A percentile compares a stretch with the other conserved stretches of the same genome.
Evolutionary conservation across 1,284 basidiomycete species (phyloP).

Genomic region (Melanopsichium pennsylvanicum): DNA sequence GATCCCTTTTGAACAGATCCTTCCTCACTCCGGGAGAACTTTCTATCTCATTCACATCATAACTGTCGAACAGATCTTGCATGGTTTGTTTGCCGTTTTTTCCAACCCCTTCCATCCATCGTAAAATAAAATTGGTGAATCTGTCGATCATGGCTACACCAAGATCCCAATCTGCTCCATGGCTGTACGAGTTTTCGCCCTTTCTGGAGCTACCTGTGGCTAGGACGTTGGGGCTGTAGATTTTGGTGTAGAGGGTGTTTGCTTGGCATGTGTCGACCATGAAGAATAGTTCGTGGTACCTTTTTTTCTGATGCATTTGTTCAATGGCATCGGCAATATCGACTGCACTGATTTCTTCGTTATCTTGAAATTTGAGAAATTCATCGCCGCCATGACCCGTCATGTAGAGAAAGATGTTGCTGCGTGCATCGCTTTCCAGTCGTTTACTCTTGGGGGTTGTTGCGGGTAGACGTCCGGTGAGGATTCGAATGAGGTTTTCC

Average conservation of each 20-base stretch:
- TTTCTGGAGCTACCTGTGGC: slow-evolving; percentile 88
- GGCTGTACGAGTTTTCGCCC: slow-evolving; percentile 95
- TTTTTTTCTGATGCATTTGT: slow-evolving; percentile 96
- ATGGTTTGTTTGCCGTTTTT: slow-evolving; percentile 84
- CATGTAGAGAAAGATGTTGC: slow-evolving; percentile 97
- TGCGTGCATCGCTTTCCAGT: slow-evolving; percentile 86
- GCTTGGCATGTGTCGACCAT: slow-evolving; percentile 99
- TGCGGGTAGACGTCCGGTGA: slow-evolving; percentile 71
- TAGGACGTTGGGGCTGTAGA: slow-evolving; percentile 94
- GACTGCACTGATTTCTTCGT: slow-evolving; percentile 94
- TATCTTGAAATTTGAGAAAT: slow-evolving; percentile 98
- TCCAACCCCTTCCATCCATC: slow-evolving; percentile 91
- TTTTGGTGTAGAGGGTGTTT: slow-evolving; percentile 90
- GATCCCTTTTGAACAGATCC: slow-evolving; percentile 78
- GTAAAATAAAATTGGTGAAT: slow-evolving; percentile 89
- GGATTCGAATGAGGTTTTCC: slow-evolving; percentile 88
- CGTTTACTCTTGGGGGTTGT: slow-evolving; percentile 87
- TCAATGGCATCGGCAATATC: slow-evolving; percentile 92
- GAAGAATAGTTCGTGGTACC: slow-evolving; percentile 94
- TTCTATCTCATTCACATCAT: slow-evolving; percentile 77
- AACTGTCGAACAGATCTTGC: slow-evolving; percentile 86
- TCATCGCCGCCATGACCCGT: slow-evolving; percentile 97
- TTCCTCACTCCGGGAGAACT: slow-evolving; percentile 87
- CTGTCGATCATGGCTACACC: slow-evolving; percentile 95
- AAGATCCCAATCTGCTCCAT: slow-evolving; percentile 90